Evolutionary conservation across 495 filamentous ascomycete species (phyloP).

Genomic region (Xylaria palmicola): DNA sequence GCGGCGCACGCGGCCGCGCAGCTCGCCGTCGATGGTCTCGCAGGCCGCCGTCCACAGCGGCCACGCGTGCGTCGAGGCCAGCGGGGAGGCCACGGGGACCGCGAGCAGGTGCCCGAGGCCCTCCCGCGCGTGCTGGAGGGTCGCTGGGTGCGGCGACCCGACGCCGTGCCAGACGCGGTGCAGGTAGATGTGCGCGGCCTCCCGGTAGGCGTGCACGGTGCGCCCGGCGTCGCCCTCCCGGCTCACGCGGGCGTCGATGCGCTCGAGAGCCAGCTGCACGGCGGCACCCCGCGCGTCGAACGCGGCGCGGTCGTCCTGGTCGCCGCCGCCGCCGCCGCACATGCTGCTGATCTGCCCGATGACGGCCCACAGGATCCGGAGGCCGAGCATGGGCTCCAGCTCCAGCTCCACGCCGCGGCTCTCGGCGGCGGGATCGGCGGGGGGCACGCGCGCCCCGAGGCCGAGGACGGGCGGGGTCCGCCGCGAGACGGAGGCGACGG

Average conservation of each 20-base stretch:
- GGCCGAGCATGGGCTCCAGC: conserved; percentile 24
- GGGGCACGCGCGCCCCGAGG: conserved; percentile 14
- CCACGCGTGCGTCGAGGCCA: conserved; percentile 30
- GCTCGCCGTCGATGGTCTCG: conserved; percentile 24
- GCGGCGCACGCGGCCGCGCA: conserved; percentile 26
- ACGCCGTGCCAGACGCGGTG: conserved; percentile 29
- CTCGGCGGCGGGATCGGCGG: too few species aligned
- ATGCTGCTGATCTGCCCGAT: conserved; percentile 31
- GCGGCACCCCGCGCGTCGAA: conserved; percentile 18
- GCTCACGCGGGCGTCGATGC: conserved; percentile 11
- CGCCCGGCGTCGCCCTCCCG: conserved; percentile 19
- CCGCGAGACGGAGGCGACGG: conserved; percentile 26
- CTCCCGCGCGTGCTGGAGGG: conserved; percentile 21
- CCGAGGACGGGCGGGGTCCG: conserved; percentile 25
- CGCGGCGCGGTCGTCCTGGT: too few species aligned
- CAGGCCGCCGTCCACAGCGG: conserved; percentile 34
- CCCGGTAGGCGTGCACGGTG: conserved; percentile 28
- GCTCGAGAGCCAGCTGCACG: conserved; percentile 18
- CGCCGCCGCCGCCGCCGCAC: conserved; percentile 9
- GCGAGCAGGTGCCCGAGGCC: conserved; percentile 23
- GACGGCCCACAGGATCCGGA: conserved; percentile 21
- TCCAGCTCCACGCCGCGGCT: too few species aligned
- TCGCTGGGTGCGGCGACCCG: conserved; percentile 21
- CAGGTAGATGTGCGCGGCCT: conserved; percentile 33
- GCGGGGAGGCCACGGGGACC: conserved; percentile 25